phyloP scores from a whole-genome alignment of 345 rosid species.

The Gossypium raimondii region DNA sequence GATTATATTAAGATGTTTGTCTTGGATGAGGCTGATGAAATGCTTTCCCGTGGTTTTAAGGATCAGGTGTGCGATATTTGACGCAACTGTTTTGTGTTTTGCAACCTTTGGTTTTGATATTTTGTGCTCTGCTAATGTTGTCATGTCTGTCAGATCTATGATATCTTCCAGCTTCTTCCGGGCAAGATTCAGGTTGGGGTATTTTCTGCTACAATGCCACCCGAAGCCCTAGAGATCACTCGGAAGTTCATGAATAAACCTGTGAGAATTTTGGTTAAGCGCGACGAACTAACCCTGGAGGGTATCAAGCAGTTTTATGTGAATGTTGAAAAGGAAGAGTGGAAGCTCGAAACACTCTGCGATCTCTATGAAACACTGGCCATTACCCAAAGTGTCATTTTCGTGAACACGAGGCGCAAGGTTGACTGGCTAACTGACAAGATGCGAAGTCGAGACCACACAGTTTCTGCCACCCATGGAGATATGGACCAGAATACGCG shows the following conservation, averaged over 20 bases:
- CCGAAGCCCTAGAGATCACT: conserved; percentile 86
- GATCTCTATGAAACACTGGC: conserved; percentile 82
- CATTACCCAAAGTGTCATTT: conserved; percentile 86
- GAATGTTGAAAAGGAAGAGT: conserved; percentile 74
- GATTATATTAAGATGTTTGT: conserved; percentile 84
- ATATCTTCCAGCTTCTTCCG: conserved; percentile 78
- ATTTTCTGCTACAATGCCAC: conserved; percentile 93
- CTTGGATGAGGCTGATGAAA: conserved; percentile 93
- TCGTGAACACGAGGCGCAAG: conserved; percentile 87
- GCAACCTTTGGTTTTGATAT: not conserved
- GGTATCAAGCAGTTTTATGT: conserved; percentile 85
- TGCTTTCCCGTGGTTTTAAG: conserved; percentile 95
- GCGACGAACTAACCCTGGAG: conserved; percentile 84
- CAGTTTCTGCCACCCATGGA: conserved; percentile 88
- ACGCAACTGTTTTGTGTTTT: not conserved
- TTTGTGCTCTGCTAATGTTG: not conserved
- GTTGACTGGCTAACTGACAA: conserved; percentile 90
- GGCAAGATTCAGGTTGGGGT: conserved; percentile 72
- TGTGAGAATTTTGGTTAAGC: conserved; percentile 76
- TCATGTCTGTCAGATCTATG: conserved; percentile 58
- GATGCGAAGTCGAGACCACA: conserved; percentile 80
- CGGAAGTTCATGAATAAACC: conserved; percentile 90
- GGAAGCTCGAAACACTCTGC: conserved; percentile 80
- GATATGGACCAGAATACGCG: conserved; percentile 92
- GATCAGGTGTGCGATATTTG: conserved; percentile 53